phyloP scores from a whole-genome alignment of 768 basidiomycete species.

The Pilatotrama ljubarskyi region DNA sequence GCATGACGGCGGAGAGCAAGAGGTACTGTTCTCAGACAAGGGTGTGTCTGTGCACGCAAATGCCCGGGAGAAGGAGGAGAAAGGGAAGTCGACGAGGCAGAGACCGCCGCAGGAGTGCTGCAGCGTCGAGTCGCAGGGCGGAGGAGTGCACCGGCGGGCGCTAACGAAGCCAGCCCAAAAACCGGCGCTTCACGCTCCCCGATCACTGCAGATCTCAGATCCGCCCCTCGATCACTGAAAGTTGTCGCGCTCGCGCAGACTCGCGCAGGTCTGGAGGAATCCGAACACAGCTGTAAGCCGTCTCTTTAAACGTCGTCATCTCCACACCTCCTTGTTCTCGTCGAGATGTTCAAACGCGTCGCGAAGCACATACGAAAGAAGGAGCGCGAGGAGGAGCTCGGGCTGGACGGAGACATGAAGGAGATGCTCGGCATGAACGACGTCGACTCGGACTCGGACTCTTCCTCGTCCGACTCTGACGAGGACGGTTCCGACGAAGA shows the following conservation, averaged over 20 bases:
- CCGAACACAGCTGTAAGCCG: too few species aligned
- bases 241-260: not conserved
- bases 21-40: too few species aligned
- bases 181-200: constrained; percentile 1
- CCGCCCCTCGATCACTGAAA: not conserved
- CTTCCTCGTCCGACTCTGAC: constrained; percentile 47
- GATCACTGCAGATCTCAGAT: constrained; percentile 12
- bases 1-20: not conserved
- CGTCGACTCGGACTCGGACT: constrained; percentile 78
- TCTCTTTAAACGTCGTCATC: too few species aligned
- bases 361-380: constrained; percentile 63
- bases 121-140: not conserved
- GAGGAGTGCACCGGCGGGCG: not conserved
- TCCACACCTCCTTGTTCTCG: not conserved
- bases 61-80: not conserved
- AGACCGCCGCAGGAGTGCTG: not conserved
- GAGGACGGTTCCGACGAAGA: constrained; percentile 23
- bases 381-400: constrained; percentile 65
- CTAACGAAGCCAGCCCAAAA: not conserved
- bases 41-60: not conserved
- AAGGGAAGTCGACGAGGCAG: not conserved
- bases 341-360: constrained; percentile 77
- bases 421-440: constrained; percentile 67
- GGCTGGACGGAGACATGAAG: constrained; percentile 62
- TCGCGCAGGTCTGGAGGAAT: not conserved